phyloP scores from a whole-genome alignment of 148 eudicot genomes.

The Diospyros lotus region DNA sequence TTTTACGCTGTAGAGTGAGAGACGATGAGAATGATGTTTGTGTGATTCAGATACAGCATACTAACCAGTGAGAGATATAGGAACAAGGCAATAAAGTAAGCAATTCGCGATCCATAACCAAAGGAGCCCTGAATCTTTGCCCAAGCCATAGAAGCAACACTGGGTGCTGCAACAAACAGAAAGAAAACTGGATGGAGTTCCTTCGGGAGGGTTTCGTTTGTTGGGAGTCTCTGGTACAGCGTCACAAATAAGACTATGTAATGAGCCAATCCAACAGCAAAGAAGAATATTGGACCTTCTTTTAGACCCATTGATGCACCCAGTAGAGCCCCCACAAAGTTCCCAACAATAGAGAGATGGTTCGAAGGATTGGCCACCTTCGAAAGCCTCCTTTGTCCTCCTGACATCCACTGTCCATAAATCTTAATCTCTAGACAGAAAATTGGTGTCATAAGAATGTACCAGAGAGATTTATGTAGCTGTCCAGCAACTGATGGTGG shows the following conservation, averaged over 20 bases:
- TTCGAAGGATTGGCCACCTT: slow-evolving; percentile 88
- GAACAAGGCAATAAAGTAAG: slow-evolving; percentile 81
- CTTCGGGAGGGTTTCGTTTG: slow-evolving; percentile 86
- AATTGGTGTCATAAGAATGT: slow-evolving; percentile 75
- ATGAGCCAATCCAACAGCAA: slow-evolving; percentile 88
- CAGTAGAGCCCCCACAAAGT: slow-evolving; percentile 81
- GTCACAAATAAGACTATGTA: slow-evolving; percentile 84
- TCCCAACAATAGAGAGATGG: slow-evolving; percentile 79
- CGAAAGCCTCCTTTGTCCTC: slow-evolving; percentile 79
- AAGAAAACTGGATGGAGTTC: slow-evolving; percentile 96
- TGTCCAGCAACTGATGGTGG: slow-evolving; percentile 48
- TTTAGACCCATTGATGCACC: slow-evolving; percentile 90
- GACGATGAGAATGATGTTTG: not conserved
- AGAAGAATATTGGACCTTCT: slow-evolving; percentile 89
- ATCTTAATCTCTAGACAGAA: slow-evolving; percentile 74
- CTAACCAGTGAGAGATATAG: slow-evolving; percentile 89
- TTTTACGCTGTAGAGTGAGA: not conserved
- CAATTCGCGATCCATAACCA: slow-evolving; percentile 60
- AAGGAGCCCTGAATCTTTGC: slow-evolving; percentile 72
- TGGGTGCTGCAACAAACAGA: slow-evolving; percentile 89
- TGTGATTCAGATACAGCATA: not conserved
- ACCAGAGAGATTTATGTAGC: slow-evolving; percentile 55
- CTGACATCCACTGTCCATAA: slow-evolving; percentile 98
- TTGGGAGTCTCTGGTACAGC: slow-evolving; percentile 86
- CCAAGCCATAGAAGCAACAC: slow-evolving; percentile 94